A percentile compares a stretch with the other conserved stretches of the same genome.
These are phyloP conservation scores for Dactylellina haptotyla DNA, from an alignment of 2,329 filamentous ascomycete species.

Conservation along the genomic window DNA sequence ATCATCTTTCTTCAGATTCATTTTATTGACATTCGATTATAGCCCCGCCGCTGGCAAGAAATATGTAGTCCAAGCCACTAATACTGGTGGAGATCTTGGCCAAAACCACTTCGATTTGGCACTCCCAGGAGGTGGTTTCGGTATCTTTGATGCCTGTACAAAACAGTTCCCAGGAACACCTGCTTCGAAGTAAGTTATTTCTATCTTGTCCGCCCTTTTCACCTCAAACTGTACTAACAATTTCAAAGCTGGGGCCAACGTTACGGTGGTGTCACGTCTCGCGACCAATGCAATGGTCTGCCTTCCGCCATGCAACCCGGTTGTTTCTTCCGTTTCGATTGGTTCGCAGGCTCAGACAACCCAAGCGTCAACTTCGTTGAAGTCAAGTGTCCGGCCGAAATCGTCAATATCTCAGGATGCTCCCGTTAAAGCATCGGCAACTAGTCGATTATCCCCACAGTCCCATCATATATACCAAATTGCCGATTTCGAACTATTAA, in stretches of 20 bases:
- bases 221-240: constrained; percentile 55
- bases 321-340: constrained; percentile 73
- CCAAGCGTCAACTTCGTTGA: constrained; percentile 68
- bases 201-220: not conserved
- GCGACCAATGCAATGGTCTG: constrained; percentile 67
- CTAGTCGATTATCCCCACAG: not conserved
- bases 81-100: constrained; percentile 70
- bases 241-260: constrained; percentile 68
- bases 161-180: constrained; percentile 62
- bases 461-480: not conserved
- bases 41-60: constrained; percentile 69
- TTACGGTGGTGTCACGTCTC: constrained; percentile 69
- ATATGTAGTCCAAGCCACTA: constrained; percentile 73
- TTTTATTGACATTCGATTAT: constrained; percentile 57
- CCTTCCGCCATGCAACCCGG: constrained; percentile 68
- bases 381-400: constrained; percentile 67
- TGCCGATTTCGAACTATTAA: no score
- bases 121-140: constrained; percentile 64
- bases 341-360: constrained; percentile 71
- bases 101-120: constrained; percentile 70
- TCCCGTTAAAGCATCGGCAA: constrained; percentile 29
- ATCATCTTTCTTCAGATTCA: not conserved
- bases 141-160: constrained; percentile 67
- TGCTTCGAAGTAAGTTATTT: constrained; percentile 31
- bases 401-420: constrained; percentile 58